These are phyloP conservation scores for Ceratocystis diversiconidia DNA, from an alignment of 2,329 filamentous ascomycete species.

Conservation along the genomic window DNA sequence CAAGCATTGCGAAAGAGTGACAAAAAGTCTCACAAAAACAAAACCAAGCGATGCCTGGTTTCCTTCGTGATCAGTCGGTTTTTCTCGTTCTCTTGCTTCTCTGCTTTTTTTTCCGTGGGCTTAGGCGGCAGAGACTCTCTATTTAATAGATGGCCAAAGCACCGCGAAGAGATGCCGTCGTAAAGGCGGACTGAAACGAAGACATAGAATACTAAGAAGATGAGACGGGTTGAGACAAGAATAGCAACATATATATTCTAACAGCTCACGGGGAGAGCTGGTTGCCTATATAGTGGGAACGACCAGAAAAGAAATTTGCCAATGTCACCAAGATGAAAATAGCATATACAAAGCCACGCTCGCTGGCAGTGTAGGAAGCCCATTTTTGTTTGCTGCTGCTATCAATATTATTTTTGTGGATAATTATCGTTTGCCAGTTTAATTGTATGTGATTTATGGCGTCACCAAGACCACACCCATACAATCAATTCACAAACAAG, in stretches of 20 bases:
- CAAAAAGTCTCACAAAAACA: not conserved
- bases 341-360: not conserved
- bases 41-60: not conserved
- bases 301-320: too few relatives aligned
- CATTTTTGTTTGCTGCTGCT: not conserved
- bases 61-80: not conserved
- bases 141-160: not conserved
- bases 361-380: not conserved
- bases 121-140: not conserved
- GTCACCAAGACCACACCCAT: not conserved
- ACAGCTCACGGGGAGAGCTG: not conserved
- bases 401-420: not conserved
- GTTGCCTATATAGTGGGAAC: not conserved
- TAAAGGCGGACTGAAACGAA: not conserved
- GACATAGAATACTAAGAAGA: not conserved
- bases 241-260: not conserved
- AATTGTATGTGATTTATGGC: not conserved
- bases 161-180: not conserved
- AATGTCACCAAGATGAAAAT: too few relatives aligned
- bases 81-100: not conserved
- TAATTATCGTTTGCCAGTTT: not conserved
- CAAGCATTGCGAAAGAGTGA: not conserved
- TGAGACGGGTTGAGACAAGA: not conserved
- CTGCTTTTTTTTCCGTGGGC: not conserved
- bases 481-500: not conserved